Base-by-base conservation (phyloP, 129 eudicot genomes). In the Cynara cardunculus region DNA sequence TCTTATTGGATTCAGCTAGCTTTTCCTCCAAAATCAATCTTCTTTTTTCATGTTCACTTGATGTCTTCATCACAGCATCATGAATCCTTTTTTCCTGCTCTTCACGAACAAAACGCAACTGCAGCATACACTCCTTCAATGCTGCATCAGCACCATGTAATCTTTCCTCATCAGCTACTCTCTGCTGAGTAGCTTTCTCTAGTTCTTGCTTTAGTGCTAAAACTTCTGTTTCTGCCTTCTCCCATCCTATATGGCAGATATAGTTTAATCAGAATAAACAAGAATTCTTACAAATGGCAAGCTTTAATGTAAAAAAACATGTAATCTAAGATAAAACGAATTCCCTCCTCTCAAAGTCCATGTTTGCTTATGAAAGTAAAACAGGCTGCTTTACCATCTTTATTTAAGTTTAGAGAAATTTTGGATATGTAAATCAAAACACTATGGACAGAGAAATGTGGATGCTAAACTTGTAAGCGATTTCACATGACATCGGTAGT, bases 91-190 rank as follows among this genome's bases (percentile, higher is more conserved):
- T 87, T 78, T 92, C 96, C 78, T 94, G 95, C 69, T 94, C 96
- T 84, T 94, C 93, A 68, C 94, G 90, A 86, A 91, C 92, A 78
- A 90, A 88, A 66, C 92, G 93, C 22, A 94, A 79, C 82, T 94
- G 97, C 86, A 85, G 89, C 97, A 90, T 90, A 72, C 97, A 91
- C 62, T 94, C 97, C 87, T 90, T 90, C 27, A 92, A 78, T 69
- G 98, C 95, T 66, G 91, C 87, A 76, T 93, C 94, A 85, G 91
- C 69, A 25, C 86, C 82, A 25, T 61, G 73, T 69, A 85, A 77
- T 83, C 90, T 85, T 77, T 93, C 93, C 76, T 89, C 98, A 75
- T 87, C 78, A 53, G 91, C 88, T 61, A 80, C 77, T 79, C 82
- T 88, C 72, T 91, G 89, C 79, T 82, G 84, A 71, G 87, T 77